These are phyloP conservation scores for Tulasnella sp. DNA, from an alignment of 768 basidiomycete genomes.

Conservation along the genomic window DNA sequence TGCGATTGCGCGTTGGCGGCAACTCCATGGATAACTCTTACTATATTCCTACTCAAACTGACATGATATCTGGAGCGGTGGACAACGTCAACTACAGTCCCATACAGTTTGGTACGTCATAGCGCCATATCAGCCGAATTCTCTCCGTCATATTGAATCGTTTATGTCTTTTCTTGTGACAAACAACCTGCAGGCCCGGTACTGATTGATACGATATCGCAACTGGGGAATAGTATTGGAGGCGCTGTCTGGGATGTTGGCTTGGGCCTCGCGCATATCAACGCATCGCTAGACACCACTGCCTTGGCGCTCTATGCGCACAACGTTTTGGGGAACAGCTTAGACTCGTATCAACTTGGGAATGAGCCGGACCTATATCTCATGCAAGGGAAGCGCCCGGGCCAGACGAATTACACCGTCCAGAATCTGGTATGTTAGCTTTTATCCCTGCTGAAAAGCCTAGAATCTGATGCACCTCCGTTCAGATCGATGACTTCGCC, in stretches of 20 bases:
- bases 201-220: neutral
- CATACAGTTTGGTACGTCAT: constrained; percentile 16
- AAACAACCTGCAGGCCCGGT: neutral
- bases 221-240: constrained; percentile 9
- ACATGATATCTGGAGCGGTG: constrained; percentile 14
- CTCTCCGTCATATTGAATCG: no score
- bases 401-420: constrained; percentile 15
- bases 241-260: constrained; percentile 12
- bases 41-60: constrained; percentile 10
- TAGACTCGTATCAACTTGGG: constrained; percentile 16
- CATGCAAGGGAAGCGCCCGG: constrained; percentile 1
- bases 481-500: constrained; percentile 14
- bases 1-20: constrained; percentile 18
- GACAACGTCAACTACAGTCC: constrained; percentile 14
- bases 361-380: constrained; percentile 19
- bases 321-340: neutral
- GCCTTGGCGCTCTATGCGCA: constrained; percentile 7
- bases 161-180: neutral
- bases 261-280: constrained; percentile 8
- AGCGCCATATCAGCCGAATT: no score
- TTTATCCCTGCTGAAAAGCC: neutral
- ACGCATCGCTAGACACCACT: constrained; percentile 9
- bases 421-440: constrained; percentile 13
- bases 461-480: neutral
- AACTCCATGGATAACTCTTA: constrained; percentile 17